These are phyloP conservation scores for Boletus patriciae DNA, from an alignment of 768 basidiomycete species.

Conservation along the genomic window DNA sequence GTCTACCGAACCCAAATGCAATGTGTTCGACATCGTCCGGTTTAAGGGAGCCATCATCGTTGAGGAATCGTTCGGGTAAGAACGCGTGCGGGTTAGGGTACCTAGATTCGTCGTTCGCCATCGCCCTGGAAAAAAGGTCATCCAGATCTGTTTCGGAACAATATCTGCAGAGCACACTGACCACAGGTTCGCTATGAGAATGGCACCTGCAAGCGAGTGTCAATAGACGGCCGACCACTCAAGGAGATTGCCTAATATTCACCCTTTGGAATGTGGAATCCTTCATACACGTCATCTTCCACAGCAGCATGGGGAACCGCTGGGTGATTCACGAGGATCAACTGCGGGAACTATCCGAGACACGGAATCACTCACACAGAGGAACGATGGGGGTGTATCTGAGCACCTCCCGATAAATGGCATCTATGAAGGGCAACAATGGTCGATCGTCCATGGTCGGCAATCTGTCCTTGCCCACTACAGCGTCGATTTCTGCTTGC, in stretches of 20 bases:
- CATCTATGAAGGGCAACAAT: conserved; percentile 8
- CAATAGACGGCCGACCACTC: no score
- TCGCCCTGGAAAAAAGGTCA: conserved; percentile 3
- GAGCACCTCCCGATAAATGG: conserved; percentile 2
- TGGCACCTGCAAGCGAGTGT: not conserved
- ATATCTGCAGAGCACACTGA: not conserved
- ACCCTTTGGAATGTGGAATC: conserved; percentile 50
- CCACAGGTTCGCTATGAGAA: conserved; percentile 9
- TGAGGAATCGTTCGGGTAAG: conserved; percentile 41
- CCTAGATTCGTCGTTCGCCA: conserved; percentile 22
- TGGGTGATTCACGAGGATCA: not conserved
- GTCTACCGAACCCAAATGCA: conserved; percentile 25
- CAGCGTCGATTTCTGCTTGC: conserved; percentile 8
- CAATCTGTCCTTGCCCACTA: not conserved
- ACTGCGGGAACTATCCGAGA: not conserved
- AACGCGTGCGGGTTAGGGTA: conserved; percentile 38
- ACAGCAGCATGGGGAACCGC: conserved; percentile 33
- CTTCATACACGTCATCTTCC: conserved; percentile 41
- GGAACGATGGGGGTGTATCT: not conserved
- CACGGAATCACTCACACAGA: not conserved
- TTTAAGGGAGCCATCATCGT: conserved; percentile 19
- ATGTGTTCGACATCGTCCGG: conserved; percentile 3
- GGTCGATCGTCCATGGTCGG: conserved; percentile 6
- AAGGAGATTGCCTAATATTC: not conserved
- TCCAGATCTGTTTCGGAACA: no score